Evolutionary conservation across 106 monocot species (phyloP).

Genomic region (Triglochin maritima): DNA sequence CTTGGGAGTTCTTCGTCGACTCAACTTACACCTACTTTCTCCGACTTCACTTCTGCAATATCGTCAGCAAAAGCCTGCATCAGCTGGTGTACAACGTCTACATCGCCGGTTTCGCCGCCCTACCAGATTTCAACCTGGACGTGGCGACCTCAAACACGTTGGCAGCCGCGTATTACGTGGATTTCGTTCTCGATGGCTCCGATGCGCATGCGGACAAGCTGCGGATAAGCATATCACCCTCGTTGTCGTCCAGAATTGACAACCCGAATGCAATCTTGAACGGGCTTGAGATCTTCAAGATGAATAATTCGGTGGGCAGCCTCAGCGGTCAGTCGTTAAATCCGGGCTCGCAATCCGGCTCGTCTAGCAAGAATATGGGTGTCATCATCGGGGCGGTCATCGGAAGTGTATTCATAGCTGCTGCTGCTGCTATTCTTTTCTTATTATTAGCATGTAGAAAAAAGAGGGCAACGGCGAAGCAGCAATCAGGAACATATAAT

Average conservation of each 20-base stretch:
- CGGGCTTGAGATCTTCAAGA: slow-evolving; percentile 21
- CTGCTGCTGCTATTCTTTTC: neutral
- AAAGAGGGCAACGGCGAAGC: too few species aligned
- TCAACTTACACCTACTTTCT: slow-evolving; percentile 2
- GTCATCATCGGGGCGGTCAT: too few species aligned
- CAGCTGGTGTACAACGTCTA: slow-evolving; percentile 14
- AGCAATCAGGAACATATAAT: too few species aligned
- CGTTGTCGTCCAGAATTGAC: too few species aligned
- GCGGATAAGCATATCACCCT: too few species aligned
- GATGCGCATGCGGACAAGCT: too few species aligned
- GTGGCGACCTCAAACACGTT: neutral
- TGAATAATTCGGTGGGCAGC: neutral
- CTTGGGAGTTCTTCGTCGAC: neutral
- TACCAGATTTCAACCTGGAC: slow-evolving; percentile 8
- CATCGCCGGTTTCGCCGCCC: slow-evolving; percentile 2
- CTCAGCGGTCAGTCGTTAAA: too few species aligned
- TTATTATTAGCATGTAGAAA: neutral
- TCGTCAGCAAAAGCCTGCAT: slow-evolving; percentile 3
- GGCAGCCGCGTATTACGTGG: slow-evolving; percentile 12
- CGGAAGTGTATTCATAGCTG: too few species aligned
- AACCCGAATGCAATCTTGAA: slow-evolving; percentile 17
- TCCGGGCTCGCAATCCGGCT: too few species aligned
- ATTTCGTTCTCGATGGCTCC: slow-evolving; percentile 6
- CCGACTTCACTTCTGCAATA: slow-evolving; percentile 26
- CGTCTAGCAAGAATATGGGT: too few species aligned